phyloP scores from a whole-genome alignment of 306 rosid species.

The Cajanus cajan region DNA sequence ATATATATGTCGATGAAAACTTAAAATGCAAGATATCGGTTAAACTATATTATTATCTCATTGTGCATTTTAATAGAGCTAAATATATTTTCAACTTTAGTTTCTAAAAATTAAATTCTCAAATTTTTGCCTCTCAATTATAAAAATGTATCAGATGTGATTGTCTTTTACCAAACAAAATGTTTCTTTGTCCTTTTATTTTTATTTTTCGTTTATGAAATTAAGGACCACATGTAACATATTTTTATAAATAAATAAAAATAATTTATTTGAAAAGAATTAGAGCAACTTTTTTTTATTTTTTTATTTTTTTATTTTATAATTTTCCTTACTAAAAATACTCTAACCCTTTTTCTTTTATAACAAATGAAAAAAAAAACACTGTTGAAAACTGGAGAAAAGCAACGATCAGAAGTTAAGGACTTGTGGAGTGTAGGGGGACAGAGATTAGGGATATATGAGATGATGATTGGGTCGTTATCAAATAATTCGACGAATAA shows the following conservation, averaged over 20 bases:
- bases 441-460: conserved; percentile 27
- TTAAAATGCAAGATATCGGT: not conserved
- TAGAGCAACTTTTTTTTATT: no score
- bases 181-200: no score
- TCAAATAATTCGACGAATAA: conserved; percentile 21
- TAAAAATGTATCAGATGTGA: not conserved
- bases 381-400: not conserved
- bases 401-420: not conserved
- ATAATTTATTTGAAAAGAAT: no score
- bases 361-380: not conserved
- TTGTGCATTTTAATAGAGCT: not conserved
- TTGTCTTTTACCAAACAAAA: not conserved
- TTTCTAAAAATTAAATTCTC: not conserved
- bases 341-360: not conserved
- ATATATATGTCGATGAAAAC: not conserved
- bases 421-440: conserved; percentile 19
- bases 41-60: not conserved
- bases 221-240: no score
- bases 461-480: conserved; percentile 32
- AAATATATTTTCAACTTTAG: not conserved
- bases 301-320: no score
- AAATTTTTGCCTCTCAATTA: no score
- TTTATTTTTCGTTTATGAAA: not conserved
- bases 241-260: not conserved
- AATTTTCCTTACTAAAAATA: no score